Percentiles rank a stretch among this genome's conserved stretches.
These are phyloP conservation scores for Leptographium wingfieldii DNA, from an alignment of 2,329 filamentous ascomycete genomes.

Conservation along the genomic window DNA sequence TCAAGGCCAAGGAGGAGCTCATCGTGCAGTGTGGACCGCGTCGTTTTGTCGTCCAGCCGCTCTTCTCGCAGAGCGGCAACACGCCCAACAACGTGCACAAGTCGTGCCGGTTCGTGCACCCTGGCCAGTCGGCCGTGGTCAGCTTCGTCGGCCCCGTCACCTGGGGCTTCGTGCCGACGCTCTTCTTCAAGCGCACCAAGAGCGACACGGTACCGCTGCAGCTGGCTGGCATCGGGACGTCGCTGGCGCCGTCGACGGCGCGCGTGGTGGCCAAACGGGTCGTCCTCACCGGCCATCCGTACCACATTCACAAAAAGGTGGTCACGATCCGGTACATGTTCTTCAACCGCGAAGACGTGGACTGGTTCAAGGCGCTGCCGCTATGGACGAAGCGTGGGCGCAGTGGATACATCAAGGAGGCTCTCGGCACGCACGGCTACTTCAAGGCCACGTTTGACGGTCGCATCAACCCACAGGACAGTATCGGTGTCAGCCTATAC, in stretches of 20 bases:
- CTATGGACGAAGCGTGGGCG: slow-evolving; percentile 86
- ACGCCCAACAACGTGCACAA: slow-evolving; percentile 97
- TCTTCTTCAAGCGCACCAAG: slow-evolving; percentile 65
- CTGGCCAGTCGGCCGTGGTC: slow-evolving; percentile 78
- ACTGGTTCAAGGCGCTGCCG: slow-evolving; percentile 95
- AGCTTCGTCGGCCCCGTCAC: slow-evolving; percentile 82
- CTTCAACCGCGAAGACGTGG: slow-evolving; percentile 89
- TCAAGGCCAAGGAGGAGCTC: slow-evolving; percentile 87
- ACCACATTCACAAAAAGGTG: slow-evolving; percentile 96
- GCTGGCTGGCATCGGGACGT: slow-evolving; percentile 78
- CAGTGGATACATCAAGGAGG: slow-evolving; percentile 86
- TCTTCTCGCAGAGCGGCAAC: slow-evolving; percentile 80
- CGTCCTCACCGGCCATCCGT: slow-evolving; percentile 89
- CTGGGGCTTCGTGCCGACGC: slow-evolving; percentile 81
- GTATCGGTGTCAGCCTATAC: slow-evolving; percentile 79
- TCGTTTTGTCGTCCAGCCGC: slow-evolving; percentile 73
- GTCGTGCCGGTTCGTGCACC: slow-evolving; percentile 83
- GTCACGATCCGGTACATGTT: slow-evolving; percentile 99
- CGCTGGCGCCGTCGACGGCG: slow-evolving; percentile 60
- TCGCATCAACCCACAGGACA: slow-evolving; percentile 90
- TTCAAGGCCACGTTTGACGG: slow-evolving; percentile 98
- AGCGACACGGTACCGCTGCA: slow-evolving; percentile 39
- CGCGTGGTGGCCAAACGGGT: slow-evolving; percentile 89
- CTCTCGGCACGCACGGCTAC: slow-evolving; percentile 94
- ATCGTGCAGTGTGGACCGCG: slow-evolving; percentile 85